Evolutionary conservation across 129 eudicot genomes (phyloP), one percentile per base, ranked within the genome.

Genomic region (Chrysanthemum makinoi): DNA sequence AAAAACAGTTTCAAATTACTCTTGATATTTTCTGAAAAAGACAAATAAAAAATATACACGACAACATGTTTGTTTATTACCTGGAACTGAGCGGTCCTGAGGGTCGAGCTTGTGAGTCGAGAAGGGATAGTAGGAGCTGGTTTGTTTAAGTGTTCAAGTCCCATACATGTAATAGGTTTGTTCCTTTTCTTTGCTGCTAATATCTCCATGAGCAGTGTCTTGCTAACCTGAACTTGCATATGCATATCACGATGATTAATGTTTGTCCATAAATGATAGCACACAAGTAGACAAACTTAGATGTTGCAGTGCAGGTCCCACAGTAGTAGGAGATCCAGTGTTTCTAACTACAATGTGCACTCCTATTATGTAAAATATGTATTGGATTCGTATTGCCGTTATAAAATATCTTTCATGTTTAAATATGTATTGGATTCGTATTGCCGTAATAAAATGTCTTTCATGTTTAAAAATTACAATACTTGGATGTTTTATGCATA

Each of bases 101-200:
- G 55, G 22, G 65, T 74, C 20, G 88, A 87, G 75, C 81, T 77
- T 46, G 92, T 82, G 50, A 89, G 95, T 50, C 82, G 81, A 58
- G 95, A 77, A 20, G 96, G 92, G 61, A 93, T 80, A 46, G 79
- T 63, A 52, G 98, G 95, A 70, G 75, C 53, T 52, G 95, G 63
- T 13, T 74, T 72, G 65, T 89, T 93, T 87, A 89, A 87, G 80
- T 93, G 96, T 72, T 93, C 96, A 13, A 93, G 81, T 44, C 98
- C 96, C 84, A 93, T 57, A 20, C 87, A 88, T 30, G 70, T 85
- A 54, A 93, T 82, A 20, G 87, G 90, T 62, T 77, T 85, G 62
- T 82, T 84, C 79, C 79, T 77, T 73, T 59, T 89, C 58, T 89
- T 82, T 39, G 84, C 91, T 46, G 95, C 75, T 59, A 83, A 68